Percentiles rank a stretch among this genome's conserved stretches.
phyloP scores from a whole-genome alignment of 78 protist species.

The Creolimax fragrantissima region DNA sequence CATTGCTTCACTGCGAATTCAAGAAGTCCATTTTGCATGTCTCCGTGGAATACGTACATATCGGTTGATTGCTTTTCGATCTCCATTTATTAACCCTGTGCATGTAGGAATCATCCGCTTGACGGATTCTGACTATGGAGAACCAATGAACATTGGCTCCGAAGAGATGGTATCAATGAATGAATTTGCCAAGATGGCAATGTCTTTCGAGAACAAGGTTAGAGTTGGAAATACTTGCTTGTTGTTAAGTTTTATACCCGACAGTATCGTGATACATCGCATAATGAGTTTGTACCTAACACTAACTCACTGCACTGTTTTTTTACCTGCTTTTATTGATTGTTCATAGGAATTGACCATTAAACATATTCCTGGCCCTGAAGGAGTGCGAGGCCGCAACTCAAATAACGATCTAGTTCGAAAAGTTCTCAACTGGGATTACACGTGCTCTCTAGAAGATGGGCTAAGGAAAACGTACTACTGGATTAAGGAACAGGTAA shows the following conservation, averaged over 20 bases:
- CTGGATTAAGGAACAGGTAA: slow-evolving; percentile 46
- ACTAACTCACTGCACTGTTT: too few species aligned
- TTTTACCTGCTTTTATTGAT: not conserved
- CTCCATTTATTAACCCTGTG: too few species aligned
- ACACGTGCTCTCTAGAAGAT: slow-evolving; percentile 40
- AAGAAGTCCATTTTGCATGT: too few species aligned
- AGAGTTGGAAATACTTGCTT: not conserved
- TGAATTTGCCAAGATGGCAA: slow-evolving; percentile 50
- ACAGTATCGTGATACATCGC: not conserved
- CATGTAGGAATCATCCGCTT: slow-evolving; percentile 30
- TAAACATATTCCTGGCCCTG: slow-evolving; percentile 72
- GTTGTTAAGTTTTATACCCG: not conserved
- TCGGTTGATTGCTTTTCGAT: too few species aligned
- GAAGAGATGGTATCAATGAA: slow-evolving; percentile 66
- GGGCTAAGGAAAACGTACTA: slow-evolving; percentile 55
- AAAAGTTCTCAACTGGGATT: slow-evolving; percentile 70
- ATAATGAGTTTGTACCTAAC: too few species aligned
- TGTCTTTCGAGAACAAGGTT: slow-evolving; percentile 36
- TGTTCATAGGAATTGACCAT: slow-evolving; percentile 11
- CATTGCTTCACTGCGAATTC: too few species aligned
- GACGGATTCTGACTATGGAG: slow-evolving; percentile 35
- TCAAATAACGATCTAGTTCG: slow-evolving; percentile 61
- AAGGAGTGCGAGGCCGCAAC: slow-evolving; percentile 83
- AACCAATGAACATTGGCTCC: slow-evolving; percentile 66
- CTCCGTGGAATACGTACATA: too few species aligned